These are phyloP conservation scores for Hypomontagnella submonticulosa DNA, from an alignment of 495 filamentous ascomycete genomes.

Conservation along the genomic window DNA sequence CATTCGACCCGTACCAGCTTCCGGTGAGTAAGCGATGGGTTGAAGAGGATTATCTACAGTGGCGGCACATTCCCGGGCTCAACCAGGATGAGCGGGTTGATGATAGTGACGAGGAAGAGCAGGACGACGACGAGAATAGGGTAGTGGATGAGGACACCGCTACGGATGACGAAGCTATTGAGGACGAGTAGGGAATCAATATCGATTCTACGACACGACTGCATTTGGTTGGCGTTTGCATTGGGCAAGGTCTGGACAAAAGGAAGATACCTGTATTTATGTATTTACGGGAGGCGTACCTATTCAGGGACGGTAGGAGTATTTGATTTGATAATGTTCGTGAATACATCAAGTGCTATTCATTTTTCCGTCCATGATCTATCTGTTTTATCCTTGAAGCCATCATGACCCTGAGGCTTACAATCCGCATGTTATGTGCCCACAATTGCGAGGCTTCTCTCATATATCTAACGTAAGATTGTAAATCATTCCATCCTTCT, in stretches of 20 bases:
- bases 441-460: slow-evolving; percentile 1
- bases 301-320: background rate
- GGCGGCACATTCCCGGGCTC: slow-evolving; percentile 80
- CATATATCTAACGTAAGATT: background rate
- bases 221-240: slow-evolving; percentile 41
- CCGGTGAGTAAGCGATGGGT: slow-evolving; percentile 88
- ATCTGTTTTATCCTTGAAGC: background rate
- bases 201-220: slow-evolving; percentile 11
- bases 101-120: slow-evolving; percentile 60
- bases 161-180: slow-evolving; percentile 57
- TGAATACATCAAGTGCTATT: background rate
- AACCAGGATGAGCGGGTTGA: slow-evolving; percentile 59
- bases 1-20: slow-evolving; percentile 94
- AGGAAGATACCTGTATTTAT: slow-evolving; percentile 40
- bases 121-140: slow-evolving; percentile 60
- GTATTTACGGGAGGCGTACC: slow-evolving; percentile 30
- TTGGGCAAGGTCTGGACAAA: slow-evolving; percentile 13
- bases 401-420: background rate
- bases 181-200: slow-evolving; percentile 40
- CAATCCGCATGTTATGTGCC: background rate
- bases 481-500: slow-evolving; percentile 4
- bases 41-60: slow-evolving; percentile 83
- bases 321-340: slow-evolving; percentile 19
- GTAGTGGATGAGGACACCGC: slow-evolving; percentile 63
- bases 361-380: background rate